Percentiles rank a stretch among this genome's conserved stretches.
Evolutionary conservation across 1,139 yeast genomes (phyloP).

Genomic region (Blastobotrys proliferans): DNA sequence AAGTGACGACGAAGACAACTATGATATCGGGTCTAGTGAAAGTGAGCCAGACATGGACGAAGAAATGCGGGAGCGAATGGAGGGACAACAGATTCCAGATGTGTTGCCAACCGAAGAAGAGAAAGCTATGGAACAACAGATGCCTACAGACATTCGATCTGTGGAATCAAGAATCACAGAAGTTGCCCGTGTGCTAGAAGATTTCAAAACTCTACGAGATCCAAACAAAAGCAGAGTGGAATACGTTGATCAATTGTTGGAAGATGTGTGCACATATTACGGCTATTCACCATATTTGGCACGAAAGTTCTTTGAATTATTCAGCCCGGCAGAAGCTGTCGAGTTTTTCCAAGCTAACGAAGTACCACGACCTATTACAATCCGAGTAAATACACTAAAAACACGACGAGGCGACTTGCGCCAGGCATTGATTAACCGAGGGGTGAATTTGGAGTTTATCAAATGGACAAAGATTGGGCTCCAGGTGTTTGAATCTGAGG

Average conservation of each 20-base stretch:
- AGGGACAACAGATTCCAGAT: conserved; percentile 2
- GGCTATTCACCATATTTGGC: conserved; percentile 97
- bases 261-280: conserved; percentile 88
- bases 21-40: conserved; percentile 25
- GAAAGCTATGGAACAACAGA: conserved; percentile 49
- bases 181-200: conserved; percentile 91
- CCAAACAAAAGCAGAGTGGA: conserved; percentile 83
- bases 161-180: conserved; percentile 93
- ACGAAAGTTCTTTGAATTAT: conserved; percentile 83
- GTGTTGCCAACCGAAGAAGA: conserved; percentile 52
- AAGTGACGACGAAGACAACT: conserved; percentile 49
- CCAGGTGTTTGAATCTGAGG: conserved; percentile 96
- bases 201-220: conserved; percentile 78
- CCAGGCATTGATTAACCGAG: conserved; percentile 90
- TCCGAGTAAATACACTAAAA: conserved; percentile 91
- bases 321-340: conserved; percentile 93
- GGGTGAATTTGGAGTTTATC: conserved; percentile 95
- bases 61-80: conserved; percentile 19
- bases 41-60: conserved; percentile 28
- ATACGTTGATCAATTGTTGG: conserved; percentile 67
- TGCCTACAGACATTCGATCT: conserved; percentile 70
- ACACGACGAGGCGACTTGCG: conserved; percentile 96
- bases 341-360: conserved; percentile 99
- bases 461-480: conserved; percentile 97
- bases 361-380: conserved; percentile 92